Evolutionary conservation across 2,329 filamentous ascomycete genomes (phyloP).

Genomic region (Colletotrichum lupini): DNA sequence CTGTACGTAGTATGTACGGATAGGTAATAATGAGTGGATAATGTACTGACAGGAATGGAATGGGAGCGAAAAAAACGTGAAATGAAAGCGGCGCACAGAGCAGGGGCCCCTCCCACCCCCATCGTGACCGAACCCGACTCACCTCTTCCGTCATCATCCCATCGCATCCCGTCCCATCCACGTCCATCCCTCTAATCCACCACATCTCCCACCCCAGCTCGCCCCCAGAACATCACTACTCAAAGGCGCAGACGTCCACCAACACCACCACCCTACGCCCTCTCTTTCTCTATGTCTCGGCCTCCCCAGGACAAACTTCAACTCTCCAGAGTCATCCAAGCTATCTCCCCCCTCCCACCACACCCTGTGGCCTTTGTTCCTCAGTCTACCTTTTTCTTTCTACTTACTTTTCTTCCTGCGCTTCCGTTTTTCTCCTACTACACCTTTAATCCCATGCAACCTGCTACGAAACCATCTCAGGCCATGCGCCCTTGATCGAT

Average conservation of each 20-base stretch:
- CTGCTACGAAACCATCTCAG: slow-evolving; percentile 39
- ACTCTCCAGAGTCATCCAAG: background rate
- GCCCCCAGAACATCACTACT: slow-evolving; percentile 20
- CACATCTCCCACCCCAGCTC: slow-evolving; percentile 7
- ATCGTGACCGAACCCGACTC: slow-evolving; percentile 30
- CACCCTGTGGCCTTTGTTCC: background rate
- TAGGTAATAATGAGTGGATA: background rate
- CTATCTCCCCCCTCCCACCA: background rate
- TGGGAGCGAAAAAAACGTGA: background rate
- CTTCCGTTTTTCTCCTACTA: background rate
- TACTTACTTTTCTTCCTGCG: background rate
- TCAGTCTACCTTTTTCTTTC: slow-evolving; percentile 1
- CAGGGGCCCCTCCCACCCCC: slow-evolving; percentile 7
- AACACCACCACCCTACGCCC: background rate
- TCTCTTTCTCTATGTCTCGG: background rate
- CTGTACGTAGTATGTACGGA: background rate
- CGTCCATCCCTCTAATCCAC: slow-evolving; percentile 17
- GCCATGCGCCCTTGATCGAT: slow-evolving; percentile 37
- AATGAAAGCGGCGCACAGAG: slow-evolving; percentile 17
- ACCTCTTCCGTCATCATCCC: slow-evolving; percentile 35
- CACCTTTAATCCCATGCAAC: slow-evolving; percentile 19
- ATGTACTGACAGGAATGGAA: background rate
- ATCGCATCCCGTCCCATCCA: slow-evolving; percentile 29
- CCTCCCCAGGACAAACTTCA: background rate
- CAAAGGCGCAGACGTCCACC: background rate